These are phyloP conservation scores for Sphagnurus paluster DNA, from an alignment of 1,284 basidiomycete species.

Conservation along the genomic window DNA sequence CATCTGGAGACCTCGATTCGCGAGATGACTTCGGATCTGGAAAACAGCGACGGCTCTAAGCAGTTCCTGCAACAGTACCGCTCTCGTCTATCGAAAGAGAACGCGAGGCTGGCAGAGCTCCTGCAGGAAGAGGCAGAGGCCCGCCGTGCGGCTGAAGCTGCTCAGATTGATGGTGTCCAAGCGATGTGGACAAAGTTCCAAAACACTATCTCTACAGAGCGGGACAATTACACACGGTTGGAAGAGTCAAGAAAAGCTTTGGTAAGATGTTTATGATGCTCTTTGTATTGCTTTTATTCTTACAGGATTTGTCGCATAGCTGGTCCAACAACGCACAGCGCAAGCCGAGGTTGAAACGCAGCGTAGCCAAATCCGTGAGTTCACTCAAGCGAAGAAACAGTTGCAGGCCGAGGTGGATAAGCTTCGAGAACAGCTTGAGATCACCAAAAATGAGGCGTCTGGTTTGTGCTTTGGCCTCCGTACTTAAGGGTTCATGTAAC, in stretches of 20 bases:
- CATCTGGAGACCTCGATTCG: slow-evolving; percentile 65
- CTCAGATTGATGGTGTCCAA: slow-evolving; percentile 65
- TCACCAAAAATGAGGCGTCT: slow-evolving; percentile 58
- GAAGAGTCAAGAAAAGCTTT: slow-evolving; percentile 75
- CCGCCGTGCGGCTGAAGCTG: slow-evolving; percentile 57
- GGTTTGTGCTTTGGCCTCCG: slow-evolving; percentile 34
- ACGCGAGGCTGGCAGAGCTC: slow-evolving; percentile 52
- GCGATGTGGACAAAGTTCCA: slow-evolving; percentile 73
- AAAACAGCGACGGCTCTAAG: slow-evolving; percentile 65
- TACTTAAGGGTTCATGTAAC: not conserved
- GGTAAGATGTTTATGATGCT: slow-evolving; percentile 36
- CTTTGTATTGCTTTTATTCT: not conserved
- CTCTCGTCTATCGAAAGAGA: slow-evolving; percentile 58
- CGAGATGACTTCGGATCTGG: slow-evolving; percentile 64
- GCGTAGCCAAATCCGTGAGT: slow-evolving; percentile 60
- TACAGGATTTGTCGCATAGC: slow-evolving; percentile 35
- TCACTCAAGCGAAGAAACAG: slow-evolving; percentile 55
- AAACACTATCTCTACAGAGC: slow-evolving; percentile 57
- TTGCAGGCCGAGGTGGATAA: slow-evolving; percentile 57
- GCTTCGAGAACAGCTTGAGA: slow-evolving; percentile 57
- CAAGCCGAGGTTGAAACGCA: slow-evolving; percentile 66
- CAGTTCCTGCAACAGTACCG: slow-evolving; percentile 63
- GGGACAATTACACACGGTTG: slow-evolving; percentile 59
- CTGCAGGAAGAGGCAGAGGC: slow-evolving; percentile 68
- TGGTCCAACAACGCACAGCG: slow-evolving; percentile 66